Evolutionary conservation across 768 basidiomycete genomes (phyloP).

Genomic region (Inosperma sp.): DNA sequence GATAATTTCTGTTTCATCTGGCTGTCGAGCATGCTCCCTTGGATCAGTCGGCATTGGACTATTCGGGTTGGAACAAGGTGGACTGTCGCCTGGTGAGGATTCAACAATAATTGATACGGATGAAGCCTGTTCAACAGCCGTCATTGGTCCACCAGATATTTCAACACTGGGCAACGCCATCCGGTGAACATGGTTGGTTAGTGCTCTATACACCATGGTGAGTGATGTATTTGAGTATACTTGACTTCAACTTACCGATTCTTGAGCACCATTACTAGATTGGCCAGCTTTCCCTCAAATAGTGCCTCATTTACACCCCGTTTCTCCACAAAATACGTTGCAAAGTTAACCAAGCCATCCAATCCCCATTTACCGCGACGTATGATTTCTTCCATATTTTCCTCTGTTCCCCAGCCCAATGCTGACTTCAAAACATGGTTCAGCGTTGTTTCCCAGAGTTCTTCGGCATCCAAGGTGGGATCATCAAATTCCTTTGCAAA

Average conservation of each 20-base stretch:
- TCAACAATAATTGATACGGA: too few species aligned
- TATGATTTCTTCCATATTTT: slow-evolving; percentile 13
- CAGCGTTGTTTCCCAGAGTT: slow-evolving; percentile 21
- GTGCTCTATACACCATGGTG: too few species aligned
- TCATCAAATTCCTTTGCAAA: slow-evolving; percentile 8
- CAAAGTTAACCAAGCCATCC: slow-evolving; percentile 18
- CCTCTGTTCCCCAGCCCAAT: slow-evolving; percentile 20
- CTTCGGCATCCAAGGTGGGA: slow-evolving; percentile 8
- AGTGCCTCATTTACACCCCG: slow-evolving; percentile 17
- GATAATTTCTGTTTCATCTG: too few species aligned
- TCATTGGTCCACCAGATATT: too few species aligned
- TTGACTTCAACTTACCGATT: too few species aligned
- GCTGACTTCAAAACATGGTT: slow-evolving; percentile 15
- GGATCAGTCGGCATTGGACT: not conserved
- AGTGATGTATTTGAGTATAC: too few species aligned
- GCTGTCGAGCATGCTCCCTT: not conserved
- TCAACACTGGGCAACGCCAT: too few species aligned
- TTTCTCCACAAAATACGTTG: slow-evolving; percentile 17
- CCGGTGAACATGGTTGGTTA: too few species aligned
- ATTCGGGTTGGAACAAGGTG: not conserved
- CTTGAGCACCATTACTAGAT: slow-evolving; percentile 16
- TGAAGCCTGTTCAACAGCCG: too few species aligned
- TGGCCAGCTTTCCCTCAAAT: slow-evolving; percentile 22
- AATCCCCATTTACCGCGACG: slow-evolving; percentile 16
- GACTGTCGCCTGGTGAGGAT: too few species aligned